Evolutionary conservation across 1,139 yeast genomes (phyloP).

Genomic region (Kurtzmaniella quercitrusa): DNA sequence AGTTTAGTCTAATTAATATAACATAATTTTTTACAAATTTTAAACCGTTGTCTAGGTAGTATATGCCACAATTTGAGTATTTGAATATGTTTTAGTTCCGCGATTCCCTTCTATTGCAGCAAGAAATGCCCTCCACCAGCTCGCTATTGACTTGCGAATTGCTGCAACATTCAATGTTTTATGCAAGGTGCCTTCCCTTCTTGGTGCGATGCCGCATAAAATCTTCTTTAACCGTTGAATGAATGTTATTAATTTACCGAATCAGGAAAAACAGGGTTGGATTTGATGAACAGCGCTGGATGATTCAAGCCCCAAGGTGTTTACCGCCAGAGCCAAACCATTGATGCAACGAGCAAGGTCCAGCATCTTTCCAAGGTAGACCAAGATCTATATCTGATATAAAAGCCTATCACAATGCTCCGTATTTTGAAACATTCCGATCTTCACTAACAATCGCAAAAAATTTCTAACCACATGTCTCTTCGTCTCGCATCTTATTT

Average conservation of each 20-base stretch:
- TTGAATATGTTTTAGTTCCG: not conserved
- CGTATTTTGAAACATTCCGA: constrained; percentile 1
- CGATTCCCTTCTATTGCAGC: not conserved
- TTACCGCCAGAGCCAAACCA: not conserved
- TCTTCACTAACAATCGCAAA: not conserved
- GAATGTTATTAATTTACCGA: not conserved
- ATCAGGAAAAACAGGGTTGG: not conserved
- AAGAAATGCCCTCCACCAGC: not conserved
- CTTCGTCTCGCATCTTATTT: constrained; percentile 1
- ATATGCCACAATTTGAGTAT: too few relatives aligned
- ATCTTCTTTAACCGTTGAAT: too few relatives aligned
- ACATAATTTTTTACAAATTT: too few relatives aligned
- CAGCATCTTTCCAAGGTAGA: not conserved
- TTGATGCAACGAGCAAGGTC: not conserved
- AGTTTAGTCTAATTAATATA: too few relatives aligned
- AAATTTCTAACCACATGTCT: not conserved
- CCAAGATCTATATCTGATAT: not conserved
- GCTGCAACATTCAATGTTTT: too few relatives aligned
- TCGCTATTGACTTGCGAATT: not conserved
- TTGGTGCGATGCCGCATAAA: too few relatives aligned
- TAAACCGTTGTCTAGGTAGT: too few relatives aligned
- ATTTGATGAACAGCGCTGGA: not conserved
- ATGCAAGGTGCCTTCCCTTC: too few relatives aligned
- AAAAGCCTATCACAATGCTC: not conserved
- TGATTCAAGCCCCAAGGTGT: not conserved